Evolutionary conservation across 2,329 filamentous ascomycete genomes (phyloP), one percentile per base, ranked within the genome.

Genomic region (Fusarium austroafricanum): DNA sequence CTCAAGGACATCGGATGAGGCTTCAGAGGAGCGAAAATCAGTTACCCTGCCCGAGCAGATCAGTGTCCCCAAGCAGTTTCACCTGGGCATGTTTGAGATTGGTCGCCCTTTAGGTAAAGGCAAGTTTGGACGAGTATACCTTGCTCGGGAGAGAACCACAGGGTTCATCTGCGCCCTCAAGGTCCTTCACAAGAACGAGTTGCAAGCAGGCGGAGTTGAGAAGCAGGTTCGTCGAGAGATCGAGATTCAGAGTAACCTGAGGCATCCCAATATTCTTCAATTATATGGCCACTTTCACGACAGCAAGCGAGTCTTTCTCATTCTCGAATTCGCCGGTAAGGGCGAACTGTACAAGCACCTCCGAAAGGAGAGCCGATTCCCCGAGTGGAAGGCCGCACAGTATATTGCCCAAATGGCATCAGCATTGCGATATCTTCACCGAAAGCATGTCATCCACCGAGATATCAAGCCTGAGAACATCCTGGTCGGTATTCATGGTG

Each of bases 391-490:
- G 78, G 92, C 93, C 9, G 92, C 92, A 17, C 90, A 93, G 80
- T 96, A 95, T 77, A 89, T 95, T 70, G 92, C 92, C 6, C 93
- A 96, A 80, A 95, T 96, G 91, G 92, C 92, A 17, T 90, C 90
- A 38, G 93, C 94, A 1, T 83, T 97, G 71, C 90, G 90, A 71
- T 98, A 97, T 76, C 86, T 97, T 44, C 94, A 97, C 83, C 93
- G 93, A 78, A 98, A 98, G 83, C 94, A 97, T 79, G 92, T 98
- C 72, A 98, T 98, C 83, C 95, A 98, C 80, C 88, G 94, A 61
- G 94, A 98, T 75, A 98, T 98, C 82, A 98, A 98, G 83, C 94
- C 94, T 4, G 94, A 98, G 81, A 98, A 98, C 75, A 98, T 98
- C 68, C 86, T 98, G 21, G 91, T 98, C 29, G 95, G 95, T 15